Conservation (phyloP, 2,329 filamentous ascomycete genomes). For the Botryotinia calthae region DNA sequence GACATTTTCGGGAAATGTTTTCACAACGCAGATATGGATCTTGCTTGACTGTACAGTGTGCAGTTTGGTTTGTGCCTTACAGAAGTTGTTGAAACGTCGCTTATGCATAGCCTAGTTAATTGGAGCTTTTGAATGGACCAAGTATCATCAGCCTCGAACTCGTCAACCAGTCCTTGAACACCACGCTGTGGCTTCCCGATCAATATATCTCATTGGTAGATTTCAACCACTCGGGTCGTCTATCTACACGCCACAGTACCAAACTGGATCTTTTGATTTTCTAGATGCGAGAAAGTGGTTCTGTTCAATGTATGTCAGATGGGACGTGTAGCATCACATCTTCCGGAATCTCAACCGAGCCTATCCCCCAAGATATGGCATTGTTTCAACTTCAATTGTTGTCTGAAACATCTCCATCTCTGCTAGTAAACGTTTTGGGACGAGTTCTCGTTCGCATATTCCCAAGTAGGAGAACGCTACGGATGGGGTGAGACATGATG, state of each 20-base stretch:
- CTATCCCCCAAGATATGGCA: background rate
- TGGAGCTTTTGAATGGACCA: constrained; percentile 7
- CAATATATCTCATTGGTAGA: background rate
- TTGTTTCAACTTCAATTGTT: constrained; percentile 8
- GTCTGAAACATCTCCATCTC: constrained; percentile 7
- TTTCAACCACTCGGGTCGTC: background rate
- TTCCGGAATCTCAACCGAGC: background rate
- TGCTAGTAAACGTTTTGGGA: background rate
- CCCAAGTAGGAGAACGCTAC: background rate
- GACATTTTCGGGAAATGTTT: background rate
- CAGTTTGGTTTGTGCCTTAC: background rate
- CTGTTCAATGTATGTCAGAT: background rate
- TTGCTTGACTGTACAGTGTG: background rate
- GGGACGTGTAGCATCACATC: background rate
- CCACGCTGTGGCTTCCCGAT: constrained; percentile 12
- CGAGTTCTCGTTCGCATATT: background rate
- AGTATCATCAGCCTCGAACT: constrained; percentile 7
- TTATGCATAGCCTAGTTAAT: constrained; percentile 12
- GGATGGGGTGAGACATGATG: background rate
- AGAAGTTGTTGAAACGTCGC: constrained; percentile 6
- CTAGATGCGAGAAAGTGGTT: background rate
- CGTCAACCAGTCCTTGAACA: constrained; percentile 3
- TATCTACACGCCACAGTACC: background rate
- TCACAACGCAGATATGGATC: constrained; percentile 13
- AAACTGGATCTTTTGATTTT: background rate